Percentiles rank a stretch among this genome's conserved stretches.
Conservation (phyloP, 2,329 filamentous ascomycete genomes). For the Cladosporium phlei region DNA sequence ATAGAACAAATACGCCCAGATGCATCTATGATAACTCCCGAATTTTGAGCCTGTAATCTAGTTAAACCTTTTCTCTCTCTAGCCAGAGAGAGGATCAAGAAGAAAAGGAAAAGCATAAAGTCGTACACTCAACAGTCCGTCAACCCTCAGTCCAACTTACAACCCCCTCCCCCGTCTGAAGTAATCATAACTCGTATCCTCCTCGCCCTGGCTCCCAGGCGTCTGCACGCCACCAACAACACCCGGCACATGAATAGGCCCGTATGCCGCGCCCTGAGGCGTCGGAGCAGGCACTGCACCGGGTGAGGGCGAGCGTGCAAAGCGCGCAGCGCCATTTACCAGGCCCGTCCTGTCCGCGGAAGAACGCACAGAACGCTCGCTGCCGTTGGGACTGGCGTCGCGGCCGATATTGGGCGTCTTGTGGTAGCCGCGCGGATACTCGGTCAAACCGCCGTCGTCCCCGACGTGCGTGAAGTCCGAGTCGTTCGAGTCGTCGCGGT, state of each 20-base stretch:
- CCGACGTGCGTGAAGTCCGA: constrained; percentile 27
- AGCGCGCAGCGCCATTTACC: constrained; percentile 26
- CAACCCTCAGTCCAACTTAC: too few relatives aligned
- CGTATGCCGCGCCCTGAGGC: constrained; percentile 26
- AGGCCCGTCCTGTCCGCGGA: constrained; percentile 16
- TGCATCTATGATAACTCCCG: too few relatives aligned
- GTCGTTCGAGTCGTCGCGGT: constrained; percentile 18
- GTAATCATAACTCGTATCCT: constrained; percentile 38
- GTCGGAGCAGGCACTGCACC: constrained; percentile 15
- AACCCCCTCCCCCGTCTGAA: constrained; percentile 29
- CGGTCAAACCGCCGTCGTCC: constrained; percentile 33
- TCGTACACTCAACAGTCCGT: too few relatives aligned
- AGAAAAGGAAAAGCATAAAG: too few relatives aligned
- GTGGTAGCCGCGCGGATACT: constrained; percentile 47
- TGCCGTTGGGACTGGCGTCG: constrained; percentile 39
- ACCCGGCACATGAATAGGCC: constrained; percentile 18
- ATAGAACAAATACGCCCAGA: too few relatives aligned
- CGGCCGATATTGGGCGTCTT: constrained; percentile 39
- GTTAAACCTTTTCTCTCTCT: too few relatives aligned
- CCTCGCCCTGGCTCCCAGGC: constrained; percentile 26
- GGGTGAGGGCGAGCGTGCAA: constrained; percentile 24
- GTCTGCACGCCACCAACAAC: constrained; percentile 23
- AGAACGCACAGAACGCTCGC: constrained; percentile 17
- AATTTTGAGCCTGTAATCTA: too few relatives aligned
- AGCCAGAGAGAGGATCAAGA: too few relatives aligned